Base-by-base conservation (phyloP, 441 rosid genomes). In the Pelargonium fulgidum region DNA sequence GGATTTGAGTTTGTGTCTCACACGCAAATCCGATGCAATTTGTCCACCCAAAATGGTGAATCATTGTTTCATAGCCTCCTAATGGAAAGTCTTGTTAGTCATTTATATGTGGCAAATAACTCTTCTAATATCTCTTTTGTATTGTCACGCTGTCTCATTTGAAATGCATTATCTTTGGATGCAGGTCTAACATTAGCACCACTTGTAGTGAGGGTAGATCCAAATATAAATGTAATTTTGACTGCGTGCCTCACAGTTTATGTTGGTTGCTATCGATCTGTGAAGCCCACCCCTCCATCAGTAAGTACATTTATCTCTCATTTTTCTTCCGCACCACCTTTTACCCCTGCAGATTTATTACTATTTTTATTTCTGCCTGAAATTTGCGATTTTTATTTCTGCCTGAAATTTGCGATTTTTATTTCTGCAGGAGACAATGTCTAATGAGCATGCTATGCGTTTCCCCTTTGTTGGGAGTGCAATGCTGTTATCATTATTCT, bases 381-480 rank as follows among this genome's bases (percentile, higher is more conserved):
- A 36, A 67, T 29, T 13, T n/a, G 3, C 16, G 22, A 67, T 20
- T 62, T 36, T 20, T 17, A 52, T 14, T 67, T 54, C 65, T 67
- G 50, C 64, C 70, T 77, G 67, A 59, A 36, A 67, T 29, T 62
- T 70, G 17, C 17, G 33, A 0, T 73, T 29, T 73, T 75, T 71
- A 65, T 42, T 59, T 45, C 66, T 80, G 78, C 87, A 93, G 99
- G 97, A 93, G 82, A 89, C 96, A 0, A 89, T 93, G 99, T 93
- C 97, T 13, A 89, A 86, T 22, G 96, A 93, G 56, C 99, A 93
- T 79, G 99, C 99, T 8, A 93, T 93, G 97, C 96, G 97, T 70
- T 91, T 93, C 76, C 99, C 99, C 0, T 86, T 93, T 74, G 89
- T 93, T 68, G 99, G 99, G 72, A 93, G 99, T 82, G 97, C 99